Conservation (phyloP, 2,329 filamentous ascomycete species). For the Stagonosporopsis vannaccii region DNA sequence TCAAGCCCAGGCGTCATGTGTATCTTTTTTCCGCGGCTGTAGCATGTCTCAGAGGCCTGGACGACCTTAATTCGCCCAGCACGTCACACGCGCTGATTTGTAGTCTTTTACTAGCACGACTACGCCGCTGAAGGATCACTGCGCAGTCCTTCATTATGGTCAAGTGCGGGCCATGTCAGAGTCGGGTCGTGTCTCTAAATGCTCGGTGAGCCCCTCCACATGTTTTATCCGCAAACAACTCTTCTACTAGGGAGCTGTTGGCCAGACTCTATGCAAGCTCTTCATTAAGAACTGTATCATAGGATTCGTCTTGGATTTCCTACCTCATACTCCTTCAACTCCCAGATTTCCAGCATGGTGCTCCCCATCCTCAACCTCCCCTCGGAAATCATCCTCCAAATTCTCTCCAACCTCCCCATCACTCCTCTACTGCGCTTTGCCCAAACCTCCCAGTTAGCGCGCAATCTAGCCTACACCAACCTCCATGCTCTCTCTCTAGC, state of each 20-base stretch:
- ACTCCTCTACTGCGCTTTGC: conserved; percentile 45
- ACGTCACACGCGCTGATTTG: conserved; percentile 8
- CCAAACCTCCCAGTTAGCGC: conserved; percentile 37
- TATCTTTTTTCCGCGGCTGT: not conserved
- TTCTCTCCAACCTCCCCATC: conserved; percentile 43
- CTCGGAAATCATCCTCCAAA: conserved; percentile 43
- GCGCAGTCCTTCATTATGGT: not conserved
- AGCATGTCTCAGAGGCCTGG: conserved; percentile 7
- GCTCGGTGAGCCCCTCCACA: conserved; percentile 1
- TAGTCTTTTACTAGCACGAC: conserved; percentile 1
- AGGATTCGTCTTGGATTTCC: not conserved
- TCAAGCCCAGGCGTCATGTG: conserved; percentile 2
- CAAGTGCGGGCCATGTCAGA: not conserved
- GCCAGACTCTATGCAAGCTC: not conserved
- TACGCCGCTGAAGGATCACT: conserved; percentile 11
- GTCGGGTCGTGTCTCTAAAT: not conserved
- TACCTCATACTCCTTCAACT: not conserved
- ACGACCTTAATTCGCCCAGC: not conserved
- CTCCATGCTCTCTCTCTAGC: conserved; percentile 75
- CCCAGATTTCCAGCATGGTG: conserved; percentile 22
- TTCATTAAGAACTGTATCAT: not conserved
- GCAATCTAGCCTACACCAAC: conserved; percentile 39
- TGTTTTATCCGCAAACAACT: not conserved
- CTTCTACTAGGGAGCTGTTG: not conserved
- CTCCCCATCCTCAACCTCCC: conserved; percentile 36